These are phyloP conservation scores for Aspergillus fructus DNA, from an alignment of 2,329 filamentous ascomycete genomes.

Conservation along the genomic window DNA sequence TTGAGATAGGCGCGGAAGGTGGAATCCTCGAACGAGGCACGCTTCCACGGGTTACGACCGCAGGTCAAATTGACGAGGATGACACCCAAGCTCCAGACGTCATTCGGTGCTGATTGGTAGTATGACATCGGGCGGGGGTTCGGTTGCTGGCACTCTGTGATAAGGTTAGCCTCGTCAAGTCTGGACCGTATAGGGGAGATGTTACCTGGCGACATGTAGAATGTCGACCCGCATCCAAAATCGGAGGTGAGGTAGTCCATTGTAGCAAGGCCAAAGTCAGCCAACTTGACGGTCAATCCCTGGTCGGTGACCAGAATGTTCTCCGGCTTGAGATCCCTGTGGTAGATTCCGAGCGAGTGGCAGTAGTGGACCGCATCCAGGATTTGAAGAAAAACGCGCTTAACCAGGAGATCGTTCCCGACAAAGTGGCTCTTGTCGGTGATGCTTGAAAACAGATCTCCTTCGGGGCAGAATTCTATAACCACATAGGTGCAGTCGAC, in stretches of 20 bases:
- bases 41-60: conserved; percentile 98
- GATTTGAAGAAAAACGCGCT: conserved; percentile 87
- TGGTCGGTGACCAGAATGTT: conserved; percentile 91
- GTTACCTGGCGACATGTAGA: conserved; percentile 98
- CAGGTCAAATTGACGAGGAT: conserved; percentile 97
- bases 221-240: conserved; percentile 96
- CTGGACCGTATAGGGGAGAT: neutral
- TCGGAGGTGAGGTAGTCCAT: conserved; percentile 81
- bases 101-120: conserved; percentile 91
- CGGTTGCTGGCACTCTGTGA: conserved; percentile 82
- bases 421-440: conserved; percentile 92
- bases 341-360: conserved; percentile 90
- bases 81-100: conserved; percentile 97
- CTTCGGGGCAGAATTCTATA: conserved; percentile 94
- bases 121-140: conserved; percentile 67
- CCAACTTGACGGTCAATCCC: conserved; percentile 88
- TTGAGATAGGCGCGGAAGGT: conserved; percentile 90
- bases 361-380: conserved; percentile 95
- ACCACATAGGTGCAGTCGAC: conserved; percentile 93
- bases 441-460: conserved; percentile 96
- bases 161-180: conserved; percentile 11
- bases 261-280: conserved; percentile 95
- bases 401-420: conserved; percentile 84
- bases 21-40: conserved; percentile 87
- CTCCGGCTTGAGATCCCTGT: conserved; percentile 96